Base-by-base conservation (phyloP, 2,329 filamentous ascomycete genomes). In the Byssochlamys sp. region DNA sequence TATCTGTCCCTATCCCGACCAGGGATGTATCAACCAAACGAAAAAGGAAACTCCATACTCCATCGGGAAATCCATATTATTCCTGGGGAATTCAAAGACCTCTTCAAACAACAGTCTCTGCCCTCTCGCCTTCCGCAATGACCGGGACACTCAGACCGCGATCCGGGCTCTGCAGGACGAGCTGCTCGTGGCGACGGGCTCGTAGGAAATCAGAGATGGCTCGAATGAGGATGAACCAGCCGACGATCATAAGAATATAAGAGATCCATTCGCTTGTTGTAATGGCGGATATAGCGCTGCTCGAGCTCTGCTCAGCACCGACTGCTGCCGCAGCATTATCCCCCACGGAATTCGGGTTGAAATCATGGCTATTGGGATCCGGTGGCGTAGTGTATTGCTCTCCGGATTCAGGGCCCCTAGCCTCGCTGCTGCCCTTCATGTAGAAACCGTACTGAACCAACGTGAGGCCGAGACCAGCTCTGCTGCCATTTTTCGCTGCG, bases 401-500 rank as follows among this genome's bases (percentile, higher is more conserved):
- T 61, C 74, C 67, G 66, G 77, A 61, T 66, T 70, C 70, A 6
- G 65, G 63, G 6, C 64, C 75, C 56, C 63, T 71, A 57, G 57
- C 74, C 69, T 77, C 76, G 56, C 73, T 75, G 29, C 80, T 77
- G 52, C 83, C 83, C 70, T 91, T 94, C 89, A 97, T 95, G 65
- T 90, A 91, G 74, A 99, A 97, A 31, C 94, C 94, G 69, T 95
- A 97, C 72, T 97, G 92, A 53, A 99, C 91, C 10, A 99, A 82
- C 0, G 91, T 96, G 65, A 99, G 90, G 60, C 94, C 94, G 54
- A 99, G 86, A 56, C 94, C 94, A 55, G 92, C 91, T 68, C 90
- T 88, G 52, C 91, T 96, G 54, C 94, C 94, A 71, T 99, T 96
- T 78, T 99, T 99, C 66, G 94, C 94, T 3, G 94, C 94, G 73